These are phyloP conservation scores for Aspergillus sp. DNA, from an alignment of 2,329 filamentous ascomycete genomes.

Conservation along the genomic window DNA sequence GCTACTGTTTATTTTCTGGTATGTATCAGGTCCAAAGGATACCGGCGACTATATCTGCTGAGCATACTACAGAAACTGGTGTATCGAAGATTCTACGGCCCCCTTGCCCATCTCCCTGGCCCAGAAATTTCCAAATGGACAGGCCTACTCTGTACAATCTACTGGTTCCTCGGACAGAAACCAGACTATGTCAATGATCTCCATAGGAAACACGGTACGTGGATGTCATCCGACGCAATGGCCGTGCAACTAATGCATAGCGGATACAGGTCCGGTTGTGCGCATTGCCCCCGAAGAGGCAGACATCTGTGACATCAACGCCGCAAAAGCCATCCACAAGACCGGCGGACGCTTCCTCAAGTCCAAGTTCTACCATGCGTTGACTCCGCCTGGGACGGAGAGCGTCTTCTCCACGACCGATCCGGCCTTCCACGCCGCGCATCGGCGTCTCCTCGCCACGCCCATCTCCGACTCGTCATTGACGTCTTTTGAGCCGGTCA, in stretches of 20 bases:
- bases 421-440: slow-evolving; percentile 29
- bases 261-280: slow-evolving; percentile 30
- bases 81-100: slow-evolving; percentile 11
- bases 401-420: slow-evolving; percentile 45
- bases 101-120: slow-evolving; percentile 21
- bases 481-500: slow-evolving; percentile 33
- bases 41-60: no score
- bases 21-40: no score
- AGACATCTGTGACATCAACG: slow-evolving; percentile 40
- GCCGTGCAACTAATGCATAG: neutral
- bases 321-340: slow-evolving; percentile 34
- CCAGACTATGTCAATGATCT: slow-evolving; percentile 25
- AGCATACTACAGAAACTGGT: neutral
- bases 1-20: no score
- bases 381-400: slow-evolving; percentile 16
- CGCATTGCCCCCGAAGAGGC: slow-evolving; percentile 27
- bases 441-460: slow-evolving; percentile 34
- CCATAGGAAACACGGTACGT: slow-evolving; percentile 30
- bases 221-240: neutral
- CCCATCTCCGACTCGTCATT: slow-evolving; percentile 46
- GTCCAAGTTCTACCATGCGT: slow-evolving; percentile 28
- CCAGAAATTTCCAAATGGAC: slow-evolving; percentile 27
- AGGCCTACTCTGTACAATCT: slow-evolving; percentile 18
- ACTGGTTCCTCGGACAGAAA: slow-evolving; percentile 20
- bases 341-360: slow-evolving; percentile 35